Percentiles rank a stretch among this genome's conserved stretches.
These are phyloP conservation scores for Cutaneotrichosporon spelunceum DNA, from an alignment of 1,284 basidiomycete species.

Conservation along the genomic window DNA sequence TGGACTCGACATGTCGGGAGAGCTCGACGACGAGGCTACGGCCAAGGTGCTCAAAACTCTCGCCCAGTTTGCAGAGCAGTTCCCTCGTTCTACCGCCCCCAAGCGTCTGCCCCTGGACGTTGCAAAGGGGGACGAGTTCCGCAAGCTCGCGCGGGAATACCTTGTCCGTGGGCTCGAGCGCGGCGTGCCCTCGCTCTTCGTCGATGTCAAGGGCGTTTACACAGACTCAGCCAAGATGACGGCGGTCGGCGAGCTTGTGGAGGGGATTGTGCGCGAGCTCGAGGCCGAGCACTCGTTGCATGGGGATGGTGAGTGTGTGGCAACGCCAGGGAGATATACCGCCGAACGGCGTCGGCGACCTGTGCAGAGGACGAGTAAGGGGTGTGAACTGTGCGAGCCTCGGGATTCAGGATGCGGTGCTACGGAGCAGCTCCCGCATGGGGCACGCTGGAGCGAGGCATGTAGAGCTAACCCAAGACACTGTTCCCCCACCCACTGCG, in stretches of 20 bases:
- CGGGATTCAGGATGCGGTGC: background rate
- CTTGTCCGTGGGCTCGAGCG: constrained; percentile 69
- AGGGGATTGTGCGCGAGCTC: constrained; percentile 55
- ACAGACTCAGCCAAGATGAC: constrained; percentile 61
- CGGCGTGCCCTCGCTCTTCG: constrained; percentile 91
- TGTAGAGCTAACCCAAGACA: constrained; percentile 28
- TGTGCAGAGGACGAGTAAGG: background rate
- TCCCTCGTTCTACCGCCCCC: constrained; percentile 70
- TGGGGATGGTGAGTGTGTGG: constrained; percentile 37
- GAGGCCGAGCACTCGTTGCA: constrained; percentile 47
- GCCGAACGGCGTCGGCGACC: background rate
- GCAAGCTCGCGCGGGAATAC: constrained; percentile 65
- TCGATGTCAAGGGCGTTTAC: constrained; percentile 87
- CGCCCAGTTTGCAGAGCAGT: constrained; percentile 59
- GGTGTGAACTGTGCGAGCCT: background rate
- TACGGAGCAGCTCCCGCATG: background rate
- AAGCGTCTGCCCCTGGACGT: constrained; percentile 68
- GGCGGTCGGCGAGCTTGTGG: constrained; percentile 68
- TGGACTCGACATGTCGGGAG: constrained; percentile 57
- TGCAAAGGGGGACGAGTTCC: constrained; percentile 66
- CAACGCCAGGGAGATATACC: background rate
- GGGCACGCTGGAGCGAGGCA: background rate
- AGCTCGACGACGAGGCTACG: constrained; percentile 52
- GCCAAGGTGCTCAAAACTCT: constrained; percentile 61
- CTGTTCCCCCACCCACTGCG: constrained; percentile 67